Evolutionary conservation across 176 grass and related monocot species (phyloP).

Genomic region (Triticum monococcum): DNA sequence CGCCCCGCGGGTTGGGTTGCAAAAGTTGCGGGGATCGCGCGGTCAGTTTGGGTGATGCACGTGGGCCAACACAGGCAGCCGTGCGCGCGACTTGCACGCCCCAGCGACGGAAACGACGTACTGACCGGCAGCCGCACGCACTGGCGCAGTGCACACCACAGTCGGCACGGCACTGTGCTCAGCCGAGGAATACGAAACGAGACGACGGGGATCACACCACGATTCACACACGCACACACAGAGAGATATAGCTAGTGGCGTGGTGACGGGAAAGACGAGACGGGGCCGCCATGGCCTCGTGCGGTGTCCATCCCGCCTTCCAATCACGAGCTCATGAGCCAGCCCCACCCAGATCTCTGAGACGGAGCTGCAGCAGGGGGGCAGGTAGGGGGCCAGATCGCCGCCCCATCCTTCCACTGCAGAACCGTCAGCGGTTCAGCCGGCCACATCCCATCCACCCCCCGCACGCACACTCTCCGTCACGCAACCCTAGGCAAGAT

Average conservation of each 20-base stretch:
- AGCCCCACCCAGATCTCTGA: slow-evolving; percentile 17
- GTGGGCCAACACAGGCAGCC: not conserved
- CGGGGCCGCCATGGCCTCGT: not conserved
- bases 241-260: not conserved
- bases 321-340: slow-evolving; percentile 44
- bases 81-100: not conserved
- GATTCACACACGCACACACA: not conserved
- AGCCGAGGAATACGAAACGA: slow-evolving; percentile 2
- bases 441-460: slow-evolving; percentile 23
- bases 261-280: slow-evolving; percentile 4
- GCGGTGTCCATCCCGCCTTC: not conserved
- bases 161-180: slow-evolving; percentile 8
- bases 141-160: not conserved
- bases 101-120: not conserved
- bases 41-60: not conserved
- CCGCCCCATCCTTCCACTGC: slow-evolving; percentile 22
- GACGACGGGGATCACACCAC: not conserved
- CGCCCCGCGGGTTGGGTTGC: too few species aligned
- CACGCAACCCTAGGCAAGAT: slow-evolving; percentile 40
- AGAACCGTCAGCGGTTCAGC: slow-evolving; percentile 28
- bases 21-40: too few species aligned
- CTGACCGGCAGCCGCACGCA: not conserved
- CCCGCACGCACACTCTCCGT: not conserved
- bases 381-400: slow-evolving; percentile 53
- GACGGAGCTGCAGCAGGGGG: slow-evolving; percentile 22